Evolutionary conservation across 2,329 filamentous ascomycete species (phyloP).

Genomic region (Xenosphaeropsis pyriputrescens): DNA sequence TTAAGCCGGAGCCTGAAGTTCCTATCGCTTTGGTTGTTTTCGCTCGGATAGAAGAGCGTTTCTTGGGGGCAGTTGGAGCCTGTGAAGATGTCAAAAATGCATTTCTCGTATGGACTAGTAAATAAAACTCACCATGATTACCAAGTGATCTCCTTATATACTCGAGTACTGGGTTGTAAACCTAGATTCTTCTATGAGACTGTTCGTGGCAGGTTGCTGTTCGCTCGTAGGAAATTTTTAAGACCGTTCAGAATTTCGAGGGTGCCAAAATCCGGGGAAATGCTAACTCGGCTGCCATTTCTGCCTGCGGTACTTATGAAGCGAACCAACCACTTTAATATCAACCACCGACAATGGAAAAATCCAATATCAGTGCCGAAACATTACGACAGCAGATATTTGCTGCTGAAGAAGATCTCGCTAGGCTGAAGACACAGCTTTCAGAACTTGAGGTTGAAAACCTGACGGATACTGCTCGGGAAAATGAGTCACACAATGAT

Average conservation of each 20-base stretch:
- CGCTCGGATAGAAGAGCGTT: constrained; percentile 39
- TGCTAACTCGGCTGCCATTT: background rate
- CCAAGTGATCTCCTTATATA: background rate
- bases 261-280: background rate
- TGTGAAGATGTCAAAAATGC: constrained; percentile 8
- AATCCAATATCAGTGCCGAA: constrained; percentile 17
- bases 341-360: constrained; percentile 18
- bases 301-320: constrained; percentile 1
- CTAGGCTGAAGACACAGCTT: constrained; percentile 28
- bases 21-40: constrained; percentile 27
- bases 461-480: background rate
- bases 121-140: background rate
- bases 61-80: constrained; percentile 30
- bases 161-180: no score
- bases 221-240: no score
- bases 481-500: background rate
- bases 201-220: no score
- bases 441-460: constrained; percentile 13
- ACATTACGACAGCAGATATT: constrained; percentile 31
- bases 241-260: no score
- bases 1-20: constrained; percentile 24
- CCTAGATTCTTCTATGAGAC: no score
- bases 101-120: background rate
- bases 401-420: constrained; percentile 31
- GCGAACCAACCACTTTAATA: constrained; percentile 1